Conservation (phyloP, 2,329 filamentous ascomycete species). For the Alternaria arbusti region DNA sequence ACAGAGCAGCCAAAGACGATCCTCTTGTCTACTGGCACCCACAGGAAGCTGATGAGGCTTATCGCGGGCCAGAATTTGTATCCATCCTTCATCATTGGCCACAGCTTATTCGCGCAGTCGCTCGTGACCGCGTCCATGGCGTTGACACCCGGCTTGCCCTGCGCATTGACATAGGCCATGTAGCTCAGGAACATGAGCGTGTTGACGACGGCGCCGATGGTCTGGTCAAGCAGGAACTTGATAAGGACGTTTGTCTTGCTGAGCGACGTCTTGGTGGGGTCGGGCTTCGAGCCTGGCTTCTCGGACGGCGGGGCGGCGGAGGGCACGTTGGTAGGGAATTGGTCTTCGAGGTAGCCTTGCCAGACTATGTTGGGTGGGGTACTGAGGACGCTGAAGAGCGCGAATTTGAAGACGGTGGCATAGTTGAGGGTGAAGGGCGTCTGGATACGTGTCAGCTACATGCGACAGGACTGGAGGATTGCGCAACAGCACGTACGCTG, state of each 20-base stretch:
- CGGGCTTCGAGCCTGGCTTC: conserved; percentile 38
- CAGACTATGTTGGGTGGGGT: conserved; percentile 86
- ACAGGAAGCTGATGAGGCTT: conserved; percentile 71
- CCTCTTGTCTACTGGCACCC: conserved; percentile 73
- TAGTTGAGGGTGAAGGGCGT: conserved; percentile 67
- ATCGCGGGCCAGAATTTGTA: conserved; percentile 76
- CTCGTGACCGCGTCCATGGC: conserved; percentile 35
- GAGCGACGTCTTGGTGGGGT: conserved; percentile 43
- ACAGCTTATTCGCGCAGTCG: conserved; percentile 61
- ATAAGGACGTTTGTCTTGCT: conserved; percentile 68
- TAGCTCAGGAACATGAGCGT: conserved; percentile 68
- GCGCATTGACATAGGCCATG: conserved; percentile 58
- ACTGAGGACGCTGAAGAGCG: conserved; percentile 73
- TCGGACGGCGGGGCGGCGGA: conserved; percentile 29
- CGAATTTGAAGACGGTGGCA: conserved; percentile 75
- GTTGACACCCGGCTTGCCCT: conserved; percentile 41
- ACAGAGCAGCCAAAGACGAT: conserved; percentile 75
- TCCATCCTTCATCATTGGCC: conserved; percentile 62
- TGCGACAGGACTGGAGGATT: background rate
- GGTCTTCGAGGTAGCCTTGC: conserved; percentile 79
- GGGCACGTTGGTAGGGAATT: conserved; percentile 68
- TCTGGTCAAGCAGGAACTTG: conserved; percentile 75
- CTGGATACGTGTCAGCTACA: conserved; percentile 49
- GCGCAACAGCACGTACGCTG: conserved; percentile 55
- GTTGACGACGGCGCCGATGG: conserved; percentile 69